phyloP scores from a whole-genome alignment of 228 moss, liverwort and hornwort genomes.

The Sphagnum fallax region DNA sequence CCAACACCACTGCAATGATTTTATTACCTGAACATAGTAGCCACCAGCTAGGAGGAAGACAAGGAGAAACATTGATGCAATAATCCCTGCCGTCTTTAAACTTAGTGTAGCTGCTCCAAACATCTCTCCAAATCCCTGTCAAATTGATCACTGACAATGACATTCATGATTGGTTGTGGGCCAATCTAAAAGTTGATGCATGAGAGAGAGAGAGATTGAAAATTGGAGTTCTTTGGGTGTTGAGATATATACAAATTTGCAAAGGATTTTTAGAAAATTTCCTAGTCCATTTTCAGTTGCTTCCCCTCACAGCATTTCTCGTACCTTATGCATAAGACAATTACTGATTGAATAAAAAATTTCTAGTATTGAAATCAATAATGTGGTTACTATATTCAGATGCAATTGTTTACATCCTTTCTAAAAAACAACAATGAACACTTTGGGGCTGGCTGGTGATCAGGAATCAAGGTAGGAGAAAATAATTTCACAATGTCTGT shows the following conservation, averaged over 20 bases:
- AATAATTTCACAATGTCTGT: no score
- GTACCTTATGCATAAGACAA: no score
- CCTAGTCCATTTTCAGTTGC: neutral
- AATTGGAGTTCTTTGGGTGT: neutral
- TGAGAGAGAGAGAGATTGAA: neutral
- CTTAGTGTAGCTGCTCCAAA: slow-evolving; percentile 82
- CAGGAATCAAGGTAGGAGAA: no score
- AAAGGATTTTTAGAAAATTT: neutral
- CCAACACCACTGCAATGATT: neutral
- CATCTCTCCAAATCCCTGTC: slow-evolving; percentile 91
- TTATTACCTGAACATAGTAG: slow-evolving; percentile 82
- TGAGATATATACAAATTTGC: neutral
- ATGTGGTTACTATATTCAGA: no score
- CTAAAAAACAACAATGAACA: no score
- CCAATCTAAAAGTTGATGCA: neutral
- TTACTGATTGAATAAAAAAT: no score
- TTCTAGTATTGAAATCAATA: no score
- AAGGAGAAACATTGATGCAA: slow-evolving; percentile 78
- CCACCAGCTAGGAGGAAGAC: slow-evolving; percentile 92
- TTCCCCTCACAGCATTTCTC: no score
- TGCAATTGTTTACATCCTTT: no score
- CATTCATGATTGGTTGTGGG: neutral
- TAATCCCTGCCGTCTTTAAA: slow-evolving; percentile 71
- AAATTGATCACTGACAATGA: neutral
- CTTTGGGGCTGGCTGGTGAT: no score